A percentile compares a stretch with the other conserved stretches of the same genome.
Evolutionary conservation across 805 yeast genomes (phyloP).

Genomic region (Myxozyma lipomycoides): DNA sequence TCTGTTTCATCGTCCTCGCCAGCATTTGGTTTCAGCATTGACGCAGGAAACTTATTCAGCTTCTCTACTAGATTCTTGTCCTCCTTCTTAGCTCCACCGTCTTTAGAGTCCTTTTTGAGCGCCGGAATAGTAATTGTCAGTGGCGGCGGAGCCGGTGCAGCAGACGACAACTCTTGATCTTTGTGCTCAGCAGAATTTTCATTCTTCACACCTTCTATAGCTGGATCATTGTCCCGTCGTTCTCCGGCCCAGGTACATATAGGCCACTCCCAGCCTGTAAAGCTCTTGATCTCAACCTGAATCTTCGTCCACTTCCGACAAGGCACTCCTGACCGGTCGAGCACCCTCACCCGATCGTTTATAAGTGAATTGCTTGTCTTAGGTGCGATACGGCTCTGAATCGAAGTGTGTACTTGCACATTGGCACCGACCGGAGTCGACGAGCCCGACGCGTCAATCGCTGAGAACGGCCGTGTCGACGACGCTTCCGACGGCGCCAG

Average conservation of each 20-base stretch:
- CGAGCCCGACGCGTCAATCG: background rate
- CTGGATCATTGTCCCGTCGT: conserved; percentile 7
- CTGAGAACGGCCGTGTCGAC: too few species aligned
- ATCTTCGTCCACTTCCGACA: conserved; percentile 46
- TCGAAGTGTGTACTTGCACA: conserved; percentile 2
- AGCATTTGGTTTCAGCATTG: background rate
- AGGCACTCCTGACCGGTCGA: conserved; percentile 45
- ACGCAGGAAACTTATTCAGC: background rate
- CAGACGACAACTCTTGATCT: background rate
- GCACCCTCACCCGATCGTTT: conserved; percentile 38
- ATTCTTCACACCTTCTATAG: background rate
- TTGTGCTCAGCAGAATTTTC: background rate
- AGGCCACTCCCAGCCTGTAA: conserved; percentile 44
- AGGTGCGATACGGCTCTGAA: conserved; percentile 25
- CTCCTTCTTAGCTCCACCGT: background rate
- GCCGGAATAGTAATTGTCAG: conserved; percentile 26
- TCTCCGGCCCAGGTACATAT: conserved; percentile 43
- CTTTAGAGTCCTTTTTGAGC: background rate
- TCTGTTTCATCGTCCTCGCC: background rate
- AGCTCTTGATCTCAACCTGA: conserved; percentile 42
- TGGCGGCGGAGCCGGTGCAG: conserved; percentile 18
- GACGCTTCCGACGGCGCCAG: background rate
- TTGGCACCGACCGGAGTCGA: conserved; percentile 7
- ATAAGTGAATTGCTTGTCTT: conserved; percentile 34
- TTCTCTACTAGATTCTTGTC: background rate